Evolutionary conservation across 495 filamentous ascomycete species (phyloP).

Genomic region (Glarea lozoyensis): DNA sequence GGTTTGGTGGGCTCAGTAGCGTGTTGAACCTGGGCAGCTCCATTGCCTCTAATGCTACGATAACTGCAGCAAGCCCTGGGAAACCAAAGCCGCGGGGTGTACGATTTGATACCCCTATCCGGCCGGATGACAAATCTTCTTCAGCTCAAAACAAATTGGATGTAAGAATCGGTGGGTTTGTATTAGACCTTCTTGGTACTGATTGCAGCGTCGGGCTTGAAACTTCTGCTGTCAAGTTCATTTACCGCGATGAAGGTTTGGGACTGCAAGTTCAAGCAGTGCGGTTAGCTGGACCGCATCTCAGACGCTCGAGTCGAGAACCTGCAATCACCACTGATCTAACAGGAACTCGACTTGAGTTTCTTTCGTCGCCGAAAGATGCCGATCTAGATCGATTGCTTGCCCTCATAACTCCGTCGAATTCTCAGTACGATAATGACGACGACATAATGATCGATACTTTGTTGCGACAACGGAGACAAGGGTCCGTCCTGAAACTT

Average conservation of each 20-base stretch:
- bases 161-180: constrained; percentile 65
- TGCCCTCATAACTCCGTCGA: constrained; percentile 81
- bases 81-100: constrained; percentile 52
- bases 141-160: constrained; percentile 58
- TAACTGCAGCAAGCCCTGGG: constrained; percentile 27
- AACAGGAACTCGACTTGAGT: constrained; percentile 62
- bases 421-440: constrained; percentile 81
- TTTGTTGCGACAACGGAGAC: constrained; percentile 76
- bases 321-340: constrained; percentile 43
- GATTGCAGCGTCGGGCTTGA: constrained; percentile 64
- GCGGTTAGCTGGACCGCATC: constrained; percentile 59
- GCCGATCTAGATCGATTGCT: constrained; percentile 75
- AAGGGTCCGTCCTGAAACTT: constrained; percentile 75
- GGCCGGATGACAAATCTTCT: constrained; percentile 35
- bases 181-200: constrained; percentile 64
- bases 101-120: constrained; percentile 55
- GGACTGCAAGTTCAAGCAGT: constrained; percentile 68
- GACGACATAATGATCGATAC: constrained; percentile 95
- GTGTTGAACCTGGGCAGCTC: constrained; percentile 83
- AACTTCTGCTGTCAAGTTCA: constrained; percentile 71
- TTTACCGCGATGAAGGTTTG: constrained; percentile 59
- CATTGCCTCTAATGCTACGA: constrained; percentile 61
- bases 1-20: constrained; percentile 88
- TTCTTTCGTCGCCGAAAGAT: constrained; percentile 61
- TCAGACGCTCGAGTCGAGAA: constrained; percentile 36